phyloP scores from a whole-genome alignment of 1,139 yeast species.

The Candida tropicalis region DNA sequence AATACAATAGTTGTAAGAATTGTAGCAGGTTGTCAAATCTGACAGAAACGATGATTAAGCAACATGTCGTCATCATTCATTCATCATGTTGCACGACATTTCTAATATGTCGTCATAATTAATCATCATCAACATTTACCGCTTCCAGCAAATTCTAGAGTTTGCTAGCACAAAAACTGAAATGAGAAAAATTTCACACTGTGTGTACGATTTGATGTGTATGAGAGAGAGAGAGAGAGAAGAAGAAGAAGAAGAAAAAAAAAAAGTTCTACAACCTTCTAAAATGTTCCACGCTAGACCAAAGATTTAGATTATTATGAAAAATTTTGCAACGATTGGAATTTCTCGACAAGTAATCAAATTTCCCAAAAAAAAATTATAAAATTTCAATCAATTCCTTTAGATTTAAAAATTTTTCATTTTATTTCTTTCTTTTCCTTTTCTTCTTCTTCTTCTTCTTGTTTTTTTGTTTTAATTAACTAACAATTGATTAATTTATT shows the following conservation, averaged over 20 bases:
- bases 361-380: conserved; percentile 4
- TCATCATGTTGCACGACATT: too few species aligned
- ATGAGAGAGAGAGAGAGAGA: neutral
- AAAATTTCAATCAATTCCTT: conserved; percentile 2
- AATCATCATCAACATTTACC: neutral
- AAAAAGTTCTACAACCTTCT: conserved; percentile 10
- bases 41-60: too few species aligned
- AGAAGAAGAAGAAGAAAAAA: conserved; percentile 1
- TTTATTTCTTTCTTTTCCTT: conserved; percentile 8
- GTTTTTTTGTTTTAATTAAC: conserved; percentile 1
- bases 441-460: conserved; percentile 8
- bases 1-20: too few species aligned
- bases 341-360: conserved; percentile 3
- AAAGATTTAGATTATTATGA: neutral
- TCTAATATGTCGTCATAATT: too few species aligned
- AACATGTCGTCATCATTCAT: too few species aligned
- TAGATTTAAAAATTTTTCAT: conserved; percentile 6
- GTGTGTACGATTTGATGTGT: too few species aligned
- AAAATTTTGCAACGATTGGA: conserved; percentile 9
- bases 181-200: neutral
- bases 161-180: neutral
- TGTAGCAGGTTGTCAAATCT: too few species aligned
- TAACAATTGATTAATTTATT: conserved; percentile 3
- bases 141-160: neutral
- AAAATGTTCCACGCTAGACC: conserved; percentile 9